Percentiles rank a stretch among this genome's conserved stretches.
Conservation (phyloP, 495 filamentous ascomycete species). For the Penicillium odoratum region DNA sequence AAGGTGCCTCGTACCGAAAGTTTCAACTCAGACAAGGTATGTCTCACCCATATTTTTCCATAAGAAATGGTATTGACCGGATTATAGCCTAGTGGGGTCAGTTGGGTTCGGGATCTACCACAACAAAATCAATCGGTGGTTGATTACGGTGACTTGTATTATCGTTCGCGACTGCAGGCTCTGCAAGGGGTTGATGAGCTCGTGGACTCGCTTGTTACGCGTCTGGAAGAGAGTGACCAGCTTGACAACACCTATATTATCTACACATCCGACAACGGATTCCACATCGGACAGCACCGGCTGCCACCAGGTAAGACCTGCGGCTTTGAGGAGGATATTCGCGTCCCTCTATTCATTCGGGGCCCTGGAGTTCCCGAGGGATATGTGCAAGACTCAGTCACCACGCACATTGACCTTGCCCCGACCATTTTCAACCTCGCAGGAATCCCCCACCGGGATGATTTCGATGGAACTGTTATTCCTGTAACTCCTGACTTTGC, state of each 20-base stretch:
- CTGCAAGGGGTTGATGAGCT: constrained; percentile 72
- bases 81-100: constrained; percentile 59
- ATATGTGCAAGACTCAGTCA: constrained; percentile 52
- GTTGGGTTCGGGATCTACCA: constrained; percentile 59
- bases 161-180: constrained; percentile 60
- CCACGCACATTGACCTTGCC: constrained; percentile 68
- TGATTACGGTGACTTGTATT: constrained; percentile 68
- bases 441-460: constrained; percentile 45
- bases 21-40: constrained; percentile 51
- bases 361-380: constrained; percentile 56
- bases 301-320: constrained; percentile 70
- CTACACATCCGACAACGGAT: constrained; percentile 74
- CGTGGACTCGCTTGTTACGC: constrained; percentile 55
- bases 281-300: constrained; percentile 73
- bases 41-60: constrained; percentile 3
- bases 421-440: constrained; percentile 61
- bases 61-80: constrained; percentile 36
- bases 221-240: constrained; percentile 50
- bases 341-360: constrained; percentile 63
- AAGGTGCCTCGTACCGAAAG: constrained; percentile 38
- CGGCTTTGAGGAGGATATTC: constrained; percentile 73
- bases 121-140: constrained; percentile 55
- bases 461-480: constrained; percentile 62
- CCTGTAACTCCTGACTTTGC: constrained; percentile 40
- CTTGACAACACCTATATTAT: constrained; percentile 71